Conservation (phyloP, 352 stramenopile species). For the Globisporangium solare region DNA sequence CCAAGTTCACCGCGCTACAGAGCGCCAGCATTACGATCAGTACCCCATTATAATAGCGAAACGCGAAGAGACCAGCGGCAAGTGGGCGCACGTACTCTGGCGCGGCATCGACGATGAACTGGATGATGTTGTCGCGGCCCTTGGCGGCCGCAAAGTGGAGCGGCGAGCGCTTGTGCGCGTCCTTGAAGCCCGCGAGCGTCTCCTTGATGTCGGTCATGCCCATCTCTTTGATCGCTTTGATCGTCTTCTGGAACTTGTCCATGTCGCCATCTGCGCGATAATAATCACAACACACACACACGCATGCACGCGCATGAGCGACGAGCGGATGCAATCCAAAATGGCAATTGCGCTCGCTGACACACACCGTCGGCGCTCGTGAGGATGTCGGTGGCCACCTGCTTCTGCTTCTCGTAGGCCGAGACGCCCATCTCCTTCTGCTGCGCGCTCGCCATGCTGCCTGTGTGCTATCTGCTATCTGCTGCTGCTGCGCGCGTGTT, state of each 20-base stretch:
- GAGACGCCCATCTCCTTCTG: constrained; percentile 57
- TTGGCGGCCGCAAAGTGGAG: constrained; percentile 79
- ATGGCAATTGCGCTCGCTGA: background rate
- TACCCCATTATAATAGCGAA: background rate
- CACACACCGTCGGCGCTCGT: constrained; percentile 66
- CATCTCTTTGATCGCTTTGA: constrained; percentile 53
- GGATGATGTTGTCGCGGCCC: constrained; percentile 70
- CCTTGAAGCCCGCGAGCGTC: constrained; percentile 70
- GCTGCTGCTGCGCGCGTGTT: constrained; percentile 3
- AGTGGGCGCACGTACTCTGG: constrained; percentile 31
- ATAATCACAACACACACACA: too few relatives aligned
- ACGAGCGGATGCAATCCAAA: background rate
- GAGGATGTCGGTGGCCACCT: constrained; percentile 70
- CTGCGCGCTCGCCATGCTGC: constrained; percentile 29
- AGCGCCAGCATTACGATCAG: background rate
- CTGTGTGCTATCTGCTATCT: constrained; percentile 4
- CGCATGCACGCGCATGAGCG: background rate
- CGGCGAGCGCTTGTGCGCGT: constrained; percentile 75
- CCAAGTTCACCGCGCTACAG: constrained; percentile 34
- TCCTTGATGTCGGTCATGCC: constrained; percentile 52
- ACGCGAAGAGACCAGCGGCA: background rate
- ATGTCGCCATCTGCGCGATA: constrained; percentile 61
- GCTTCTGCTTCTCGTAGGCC: constrained; percentile 76
- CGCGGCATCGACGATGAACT: constrained; percentile 59
- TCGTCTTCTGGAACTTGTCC: constrained; percentile 57